phyloP scores from a whole-genome alignment of 768 basidiomycete genomes.

The Auriscalpium orientale region DNA sequence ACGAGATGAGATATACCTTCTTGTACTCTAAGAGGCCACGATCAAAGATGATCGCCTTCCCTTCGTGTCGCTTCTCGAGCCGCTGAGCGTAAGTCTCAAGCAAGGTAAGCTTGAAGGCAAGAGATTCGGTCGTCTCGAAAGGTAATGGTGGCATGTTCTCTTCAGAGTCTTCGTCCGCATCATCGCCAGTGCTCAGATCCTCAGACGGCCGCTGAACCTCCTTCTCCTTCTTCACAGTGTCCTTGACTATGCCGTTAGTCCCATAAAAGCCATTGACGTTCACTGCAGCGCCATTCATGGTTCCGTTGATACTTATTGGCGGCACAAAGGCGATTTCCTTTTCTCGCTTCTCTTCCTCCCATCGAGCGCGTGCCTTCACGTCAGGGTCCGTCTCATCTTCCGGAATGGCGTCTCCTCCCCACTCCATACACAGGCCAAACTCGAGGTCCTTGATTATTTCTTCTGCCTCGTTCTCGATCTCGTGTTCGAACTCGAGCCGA shows the following conservation, averaged over 20 bases:
- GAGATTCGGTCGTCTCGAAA: slow-evolving; percentile 75
- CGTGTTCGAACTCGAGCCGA: slow-evolving; percentile 97
- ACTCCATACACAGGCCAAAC: slow-evolving; percentile 82
- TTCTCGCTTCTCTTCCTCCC: slow-evolving; percentile 29
- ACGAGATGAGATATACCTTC: slow-evolving; percentile 49
- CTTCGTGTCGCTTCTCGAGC: slow-evolving; percentile 76
- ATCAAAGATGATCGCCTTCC: slow-evolving; percentile 87
- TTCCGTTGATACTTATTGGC: slow-evolving; percentile 22
- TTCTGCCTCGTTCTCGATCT: slow-evolving; percentile 95
- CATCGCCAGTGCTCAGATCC: slow-evolving; percentile 30
- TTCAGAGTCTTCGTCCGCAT: slow-evolving; percentile 53
- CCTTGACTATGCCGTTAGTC: slow-evolving; percentile 28
- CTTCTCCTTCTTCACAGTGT: slow-evolving; percentile 24
- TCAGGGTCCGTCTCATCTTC: slow-evolving; percentile 77
- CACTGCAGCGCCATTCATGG: slow-evolving; percentile 26
- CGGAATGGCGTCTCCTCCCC: slow-evolving; percentile 73
- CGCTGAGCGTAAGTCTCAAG: slow-evolving; percentile 89
- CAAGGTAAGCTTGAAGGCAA: slow-evolving; percentile 81
- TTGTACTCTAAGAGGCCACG: slow-evolving; percentile 89
- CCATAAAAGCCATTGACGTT: slow-evolving; percentile 21
- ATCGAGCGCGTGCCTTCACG: slow-evolving; percentile 44
- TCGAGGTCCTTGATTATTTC: slow-evolving; percentile 93
- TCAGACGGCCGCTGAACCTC: slow-evolving; percentile 17
- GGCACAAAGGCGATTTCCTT: slow-evolving; percentile 20
- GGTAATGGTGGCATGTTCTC: slow-evolving; percentile 68